phyloP scores from a whole-genome alignment of 495 filamentous ascomycete species.

The Xylaria telfairii region DNA sequence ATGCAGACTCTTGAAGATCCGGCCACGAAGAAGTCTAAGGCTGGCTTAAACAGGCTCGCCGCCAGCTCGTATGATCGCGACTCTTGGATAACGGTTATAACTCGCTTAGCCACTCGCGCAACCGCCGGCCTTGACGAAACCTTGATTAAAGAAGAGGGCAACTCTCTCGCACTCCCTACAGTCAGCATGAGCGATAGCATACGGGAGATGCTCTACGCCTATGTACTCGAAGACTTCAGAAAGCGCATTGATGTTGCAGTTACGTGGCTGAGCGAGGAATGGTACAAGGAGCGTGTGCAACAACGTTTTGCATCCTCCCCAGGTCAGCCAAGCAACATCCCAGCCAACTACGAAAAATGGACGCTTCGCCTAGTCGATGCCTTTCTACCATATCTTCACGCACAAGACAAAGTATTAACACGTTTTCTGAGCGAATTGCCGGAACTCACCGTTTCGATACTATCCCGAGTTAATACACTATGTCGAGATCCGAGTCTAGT shows the following conservation, averaged over 20 bases:
- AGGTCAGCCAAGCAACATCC: constrained; percentile 41
- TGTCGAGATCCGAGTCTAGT: constrained; percentile 84
- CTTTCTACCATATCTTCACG: constrained; percentile 85
- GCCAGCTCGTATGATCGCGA: constrained; percentile 86
- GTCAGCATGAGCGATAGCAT: constrained; percentile 67
- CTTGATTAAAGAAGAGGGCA: constrained; percentile 58
- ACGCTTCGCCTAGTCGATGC: constrained; percentile 80
- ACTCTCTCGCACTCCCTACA: constrained; percentile 30
- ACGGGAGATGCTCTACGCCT: constrained; percentile 78
- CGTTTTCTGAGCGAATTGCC: constrained; percentile 93
- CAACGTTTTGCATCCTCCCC: constrained; percentile 44
- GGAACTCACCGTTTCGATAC: constrained; percentile 69
- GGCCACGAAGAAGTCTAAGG: constrained; percentile 57
- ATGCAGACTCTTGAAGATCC: constrained; percentile 69
- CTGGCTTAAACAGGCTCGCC: constrained; percentile 82
- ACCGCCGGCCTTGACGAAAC: constrained; percentile 67
- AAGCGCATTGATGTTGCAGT: constrained; percentile 84
- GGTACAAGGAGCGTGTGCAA: constrained; percentile 87
- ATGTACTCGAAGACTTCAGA: constrained; percentile 89
- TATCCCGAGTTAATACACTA: constrained; percentile 76
- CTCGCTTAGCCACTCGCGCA: constrained; percentile 83
- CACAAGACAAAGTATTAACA: constrained; percentile 85
- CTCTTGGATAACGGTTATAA: constrained; percentile 87
- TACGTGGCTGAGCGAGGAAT: constrained; percentile 94
- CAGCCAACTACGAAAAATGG: constrained; percentile 79